Base-by-base conservation (phyloP, 1,284 basidiomycete species). In the Ceratobasidium sp. region DNA sequence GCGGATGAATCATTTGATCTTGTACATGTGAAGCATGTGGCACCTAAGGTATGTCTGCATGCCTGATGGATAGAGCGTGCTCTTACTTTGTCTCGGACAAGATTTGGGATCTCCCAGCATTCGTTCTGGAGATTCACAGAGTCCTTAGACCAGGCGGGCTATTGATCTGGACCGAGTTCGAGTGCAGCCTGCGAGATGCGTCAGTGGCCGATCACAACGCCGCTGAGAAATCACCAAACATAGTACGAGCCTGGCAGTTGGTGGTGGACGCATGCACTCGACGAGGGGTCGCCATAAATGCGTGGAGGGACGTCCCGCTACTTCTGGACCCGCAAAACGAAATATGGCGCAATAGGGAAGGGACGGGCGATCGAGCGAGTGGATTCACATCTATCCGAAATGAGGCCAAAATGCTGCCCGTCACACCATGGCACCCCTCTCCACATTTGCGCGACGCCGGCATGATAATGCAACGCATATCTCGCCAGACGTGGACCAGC, bases 131-230 rank as follows among this genome's bases (percentile, higher is more conserved):
- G 28, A 54, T 69, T 9, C 66, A 69, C 47, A 41, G 66, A 47
- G 66, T 58, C 23, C 66, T 69, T 9, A 54, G 43, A n/a, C 66
- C 66, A 1, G 66, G 66, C 23, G 52, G 66, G 0, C 66, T 69
- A 13, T 58, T 69, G 21, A 38, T 69, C 18, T 69, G 47, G 23
- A 54, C 41, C 66, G 54, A 69, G 28, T 69, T 55, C 26, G 52
- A 69, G 6, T 57, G 35, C 41, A 44, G 58, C n/a, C 41, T 5
- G 5, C 47, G 38, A 28, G 66, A 69, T n/a, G 66, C 66, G 13
- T 69, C 66, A 28, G 58, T 43, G 16, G 52, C 18, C 11, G 52
- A 69, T 32, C 66, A 57, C 28, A 21, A n/a, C n/a, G 66, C 54
- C 38, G 30, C 7, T 11, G 43, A 49, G 35, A 58, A 52, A 30